Evolutionary conservation across 225 moss, liverwort and hornwort species (phyloP), one percentile per base, ranked within the genome.

Genomic region (Marchantia polymorpha): DNA sequence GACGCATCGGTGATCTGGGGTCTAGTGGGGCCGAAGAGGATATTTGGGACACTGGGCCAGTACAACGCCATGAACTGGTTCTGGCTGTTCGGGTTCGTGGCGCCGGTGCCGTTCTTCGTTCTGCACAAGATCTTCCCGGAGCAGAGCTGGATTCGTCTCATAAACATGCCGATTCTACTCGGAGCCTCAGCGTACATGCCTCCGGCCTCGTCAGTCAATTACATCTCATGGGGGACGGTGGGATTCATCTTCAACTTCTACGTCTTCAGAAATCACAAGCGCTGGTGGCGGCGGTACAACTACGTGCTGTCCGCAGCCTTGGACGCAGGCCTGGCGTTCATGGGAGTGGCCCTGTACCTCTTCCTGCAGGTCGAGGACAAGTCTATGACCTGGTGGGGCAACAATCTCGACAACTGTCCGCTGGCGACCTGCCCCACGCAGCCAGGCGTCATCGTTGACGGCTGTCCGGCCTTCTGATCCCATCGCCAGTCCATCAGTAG

Each of bases 231-330:
- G 83, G 26, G 64, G 15, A 23, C 79, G 16, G 79, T 83, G 4
- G 83, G 83, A 46, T 58, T 79, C 31, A 73, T 79, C 47, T 83
- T 83, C 72, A 83, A 79, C 64, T 83, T 65, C 83, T 83, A 79
- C 53, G 19, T 83, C 30, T 83, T 51, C 79, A 79, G 65, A 14
- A 64, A 83, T 47, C 74, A 67, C 52, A 83, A 65, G 22, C 25
- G 51, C 0, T 83, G 83, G 83, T 83, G 83, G 83, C 63, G 59
- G 46, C 79, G 83, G 6, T 83, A 83, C 74, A 83, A 83, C 22
- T 83, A 83, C 52, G 79, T 83, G n/a, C 64, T 83, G 27, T 83
- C 83, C 30, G 79, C 83, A 15, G 83, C 83, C 52, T 66, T 83
- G 51, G 83, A 83, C 26, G 67, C 79, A 6, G 83, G 83, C 4